These are phyloP conservation scores for Chalaropsis ovoidea DNA, from an alignment of 2,329 filamentous ascomycete genomes.

Conservation along the genomic window DNA sequence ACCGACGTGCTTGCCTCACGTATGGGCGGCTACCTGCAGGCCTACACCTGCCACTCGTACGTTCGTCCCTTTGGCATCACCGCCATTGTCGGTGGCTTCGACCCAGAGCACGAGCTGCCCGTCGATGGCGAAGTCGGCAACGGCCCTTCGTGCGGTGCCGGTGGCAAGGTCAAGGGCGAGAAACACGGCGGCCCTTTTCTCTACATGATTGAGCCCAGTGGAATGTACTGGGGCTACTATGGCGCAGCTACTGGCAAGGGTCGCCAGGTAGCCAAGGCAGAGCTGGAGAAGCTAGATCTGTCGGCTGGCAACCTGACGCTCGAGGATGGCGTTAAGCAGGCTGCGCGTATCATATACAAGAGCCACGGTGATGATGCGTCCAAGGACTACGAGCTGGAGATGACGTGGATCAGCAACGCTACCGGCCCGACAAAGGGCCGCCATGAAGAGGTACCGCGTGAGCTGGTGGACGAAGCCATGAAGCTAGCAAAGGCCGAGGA, in stretches of 20 bases:
- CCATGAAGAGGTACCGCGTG: constrained; percentile 87
- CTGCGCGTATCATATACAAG: constrained; percentile 91
- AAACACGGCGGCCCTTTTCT: constrained; percentile 82
- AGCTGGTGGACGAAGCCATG: constrained; percentile 83
- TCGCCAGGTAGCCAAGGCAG: constrained; percentile 90
- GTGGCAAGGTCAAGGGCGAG: constrained; percentile 65
- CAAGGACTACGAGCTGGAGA: constrained; percentile 98
- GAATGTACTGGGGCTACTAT: constrained; percentile 97
- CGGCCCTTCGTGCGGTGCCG: constrained; percentile 68
- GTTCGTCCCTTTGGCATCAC: constrained; percentile 96
- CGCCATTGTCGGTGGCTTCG: constrained; percentile 86
- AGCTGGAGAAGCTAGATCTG: constrained; percentile 95
- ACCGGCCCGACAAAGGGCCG: constrained; percentile 84
- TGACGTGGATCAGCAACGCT: constrained; percentile 88
- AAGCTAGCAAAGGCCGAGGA: constrained; percentile 81
- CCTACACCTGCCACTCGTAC: constrained; percentile 93
- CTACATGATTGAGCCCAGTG: constrained; percentile 98
- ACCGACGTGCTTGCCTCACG: constrained; percentile 78
- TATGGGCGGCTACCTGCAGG: constrained; percentile 93
- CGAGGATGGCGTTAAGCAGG: constrained; percentile 86
- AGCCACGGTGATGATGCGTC: constrained; percentile 99
- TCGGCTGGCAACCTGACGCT: constrained; percentile 65
- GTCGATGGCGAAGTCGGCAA: constrained; percentile 85
- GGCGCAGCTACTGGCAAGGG: constrained; percentile 96
- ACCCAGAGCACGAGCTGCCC: constrained; percentile 72